Conservation (phyloP, 441 rosid genomes). For the Gossypium aridum region DNA sequence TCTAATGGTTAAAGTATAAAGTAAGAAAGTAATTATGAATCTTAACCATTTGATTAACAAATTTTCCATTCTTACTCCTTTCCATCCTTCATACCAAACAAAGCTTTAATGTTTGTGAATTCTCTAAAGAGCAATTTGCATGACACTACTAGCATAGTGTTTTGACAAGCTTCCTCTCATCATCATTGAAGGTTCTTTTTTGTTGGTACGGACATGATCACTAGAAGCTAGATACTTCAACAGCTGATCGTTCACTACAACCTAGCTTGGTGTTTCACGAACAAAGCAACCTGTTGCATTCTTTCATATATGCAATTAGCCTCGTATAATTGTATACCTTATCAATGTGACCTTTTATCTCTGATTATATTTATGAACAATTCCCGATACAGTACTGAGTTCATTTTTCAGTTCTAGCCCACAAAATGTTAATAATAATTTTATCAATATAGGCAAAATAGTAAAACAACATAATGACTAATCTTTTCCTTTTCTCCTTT, state of each 20-base stretch:
- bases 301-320: background rate
- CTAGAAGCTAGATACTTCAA: background rate
- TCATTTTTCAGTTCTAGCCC: background rate
- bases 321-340: background rate
- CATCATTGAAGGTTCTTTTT: background rate
- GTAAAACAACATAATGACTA: background rate
- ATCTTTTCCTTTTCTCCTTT: background rate
- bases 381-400: background rate
- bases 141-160: background rate
- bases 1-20: background rate
- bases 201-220: background rate
- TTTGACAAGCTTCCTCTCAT: background rate
- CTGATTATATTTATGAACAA: background rate
- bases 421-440: background rate
- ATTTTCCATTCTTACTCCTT: background rate
- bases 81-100: background rate
- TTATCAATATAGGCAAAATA: background rate
- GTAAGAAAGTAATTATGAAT: background rate
- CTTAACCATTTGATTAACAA: background rate
- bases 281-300: background rate
- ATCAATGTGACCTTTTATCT: background rate
- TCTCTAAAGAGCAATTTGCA: background rate
- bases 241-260: background rate
- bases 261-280: background rate
- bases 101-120: background rate